These are phyloP conservation scores for Pyrenochaeta sp. DNA, from an alignment of 2,329 filamentous ascomycete species.

Conservation along the genomic window DNA sequence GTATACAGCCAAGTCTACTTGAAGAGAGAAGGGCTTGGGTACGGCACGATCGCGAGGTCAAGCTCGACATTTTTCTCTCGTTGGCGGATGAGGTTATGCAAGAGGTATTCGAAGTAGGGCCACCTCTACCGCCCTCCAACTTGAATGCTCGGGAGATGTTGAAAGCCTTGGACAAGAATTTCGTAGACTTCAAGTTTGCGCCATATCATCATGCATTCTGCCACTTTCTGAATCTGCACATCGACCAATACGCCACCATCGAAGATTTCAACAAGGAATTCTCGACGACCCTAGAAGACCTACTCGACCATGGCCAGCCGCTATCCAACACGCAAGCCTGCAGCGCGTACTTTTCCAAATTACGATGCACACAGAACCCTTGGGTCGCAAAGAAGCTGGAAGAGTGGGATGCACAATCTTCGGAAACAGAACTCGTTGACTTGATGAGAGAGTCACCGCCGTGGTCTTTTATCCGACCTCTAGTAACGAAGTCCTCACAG, in stretches of 20 bases:
- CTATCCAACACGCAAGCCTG: slow-evolving; percentile 46
- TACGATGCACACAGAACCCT: slow-evolving; percentile 48
- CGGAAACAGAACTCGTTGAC: slow-evolving; percentile 31
- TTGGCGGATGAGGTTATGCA: slow-evolving; percentile 48
- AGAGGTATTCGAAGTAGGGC: slow-evolving; percentile 47
- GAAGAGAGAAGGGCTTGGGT: slow-evolving; percentile 47
- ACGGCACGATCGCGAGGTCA: slow-evolving; percentile 47
- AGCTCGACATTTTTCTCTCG: slow-evolving; percentile 49
- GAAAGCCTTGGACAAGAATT: slow-evolving; percentile 39
- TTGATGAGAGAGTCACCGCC: slow-evolving; percentile 43
- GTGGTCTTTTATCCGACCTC: slow-evolving; percentile 42
- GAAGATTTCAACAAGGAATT: slow-evolving; percentile 49
- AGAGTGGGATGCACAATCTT: slow-evolving; percentile 38
- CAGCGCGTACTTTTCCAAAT: slow-evolving; percentile 50
- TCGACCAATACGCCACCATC: slow-evolving; percentile 43
- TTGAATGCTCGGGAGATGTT: slow-evolving; percentile 45
- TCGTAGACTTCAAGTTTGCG: slow-evolving; percentile 41
- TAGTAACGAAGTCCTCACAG: slow-evolving; percentile 28
- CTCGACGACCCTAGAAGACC: slow-evolving; percentile 40
- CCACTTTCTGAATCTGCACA: slow-evolving; percentile 49
- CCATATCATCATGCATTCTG: slow-evolving; percentile 49
- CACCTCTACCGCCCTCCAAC: slow-evolving; percentile 43
- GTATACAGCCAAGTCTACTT: slow-evolving; percentile 41
- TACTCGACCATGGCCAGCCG: slow-evolving; percentile 45
- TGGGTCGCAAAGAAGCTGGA: slow-evolving; percentile 47